Evolutionary conservation across 305 asterid species (phyloP).

Genomic region (Withania somnifera): DNA sequence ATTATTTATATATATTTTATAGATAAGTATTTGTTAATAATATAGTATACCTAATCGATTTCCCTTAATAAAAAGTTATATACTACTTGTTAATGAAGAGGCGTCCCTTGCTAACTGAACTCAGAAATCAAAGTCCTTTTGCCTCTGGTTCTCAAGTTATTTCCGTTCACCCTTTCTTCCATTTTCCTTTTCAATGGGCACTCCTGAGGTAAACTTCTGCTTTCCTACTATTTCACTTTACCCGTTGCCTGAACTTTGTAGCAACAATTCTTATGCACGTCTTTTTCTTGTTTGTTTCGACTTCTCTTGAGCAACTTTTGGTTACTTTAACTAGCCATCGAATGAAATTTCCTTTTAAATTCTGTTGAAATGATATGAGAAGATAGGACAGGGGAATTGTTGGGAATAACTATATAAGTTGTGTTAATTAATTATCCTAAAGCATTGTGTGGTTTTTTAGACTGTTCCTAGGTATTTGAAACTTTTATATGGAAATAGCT

Average conservation of each 20-base stretch:
- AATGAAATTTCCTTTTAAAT: neutral
- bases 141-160: neutral
- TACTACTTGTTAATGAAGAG: neutral
- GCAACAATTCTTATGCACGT: neutral
- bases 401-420: neutral
- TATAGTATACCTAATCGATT: too few species aligned
- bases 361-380: neutral
- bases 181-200: conserved; percentile 3
- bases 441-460: neutral
- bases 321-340: neutral
- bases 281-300: neutral
- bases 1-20: too few species aligned
- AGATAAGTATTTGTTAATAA: too few species aligned
- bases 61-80: too few species aligned
- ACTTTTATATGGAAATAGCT: neutral
- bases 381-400: neutral
- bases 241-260: neutral
- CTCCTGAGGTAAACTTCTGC: conserved; percentile 2
- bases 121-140: too few species aligned
- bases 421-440: neutral
- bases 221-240: neutral
- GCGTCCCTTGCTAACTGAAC: neutral
- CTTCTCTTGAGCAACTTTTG: neutral
- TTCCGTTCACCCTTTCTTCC: neutral
- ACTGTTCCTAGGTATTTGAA: neutral